phyloP scores from a whole-genome alignment of 2,329 filamentous ascomycete species.

The Xylariaceae sp. region DNA sequence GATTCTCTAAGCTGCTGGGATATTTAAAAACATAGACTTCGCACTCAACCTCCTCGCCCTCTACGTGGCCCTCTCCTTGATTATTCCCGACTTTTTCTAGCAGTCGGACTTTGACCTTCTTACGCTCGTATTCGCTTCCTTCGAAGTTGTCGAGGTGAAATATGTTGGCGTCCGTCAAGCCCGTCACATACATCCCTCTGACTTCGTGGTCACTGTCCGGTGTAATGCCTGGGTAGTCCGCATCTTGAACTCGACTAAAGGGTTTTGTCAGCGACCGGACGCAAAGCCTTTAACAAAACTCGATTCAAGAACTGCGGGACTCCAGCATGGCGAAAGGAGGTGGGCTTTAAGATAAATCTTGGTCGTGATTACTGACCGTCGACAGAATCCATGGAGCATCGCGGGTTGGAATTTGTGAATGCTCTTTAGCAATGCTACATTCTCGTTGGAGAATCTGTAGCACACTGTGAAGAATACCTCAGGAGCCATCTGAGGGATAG shows the following conservation, averaged over 20 bases:
- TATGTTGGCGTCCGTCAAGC: constrained; percentile 77
- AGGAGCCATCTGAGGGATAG: constrained; percentile 67
- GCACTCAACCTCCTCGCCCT: constrained; percentile 53
- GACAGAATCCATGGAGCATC: constrained; percentile 72
- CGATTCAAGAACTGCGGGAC: no score
- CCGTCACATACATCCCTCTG: constrained; percentile 75
- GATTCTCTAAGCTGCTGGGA: constrained; percentile 60
- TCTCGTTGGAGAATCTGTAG: constrained; percentile 60
- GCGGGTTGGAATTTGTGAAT: constrained; percentile 72
- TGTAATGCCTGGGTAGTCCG: constrained; percentile 82
- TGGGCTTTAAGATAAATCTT: not conserved
- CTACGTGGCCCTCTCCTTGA: constrained; percentile 45
- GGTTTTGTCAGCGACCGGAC: constrained; percentile 29
- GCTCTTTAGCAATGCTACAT: constrained; percentile 45
- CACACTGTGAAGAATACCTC: constrained; percentile 85
- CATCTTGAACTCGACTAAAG: constrained; percentile 58
- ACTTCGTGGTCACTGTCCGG: constrained; percentile 60
- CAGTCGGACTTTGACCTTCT: constrained; percentile 39
- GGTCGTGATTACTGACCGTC: constrained; percentile 45
- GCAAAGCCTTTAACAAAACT: not conserved
- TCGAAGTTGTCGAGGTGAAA: constrained; percentile 80
- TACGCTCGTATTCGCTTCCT: constrained; percentile 59
- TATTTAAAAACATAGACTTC: constrained; percentile 67
- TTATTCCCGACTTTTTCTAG: constrained; percentile 42
- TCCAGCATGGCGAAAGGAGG: not conserved